Percentiles rank a stretch among this genome's conserved stretches.
These are phyloP conservation scores for Arxiozyma heterogenica DNA, from an alignment of 1,139 yeast genomes.

Conservation along the genomic window DNA sequence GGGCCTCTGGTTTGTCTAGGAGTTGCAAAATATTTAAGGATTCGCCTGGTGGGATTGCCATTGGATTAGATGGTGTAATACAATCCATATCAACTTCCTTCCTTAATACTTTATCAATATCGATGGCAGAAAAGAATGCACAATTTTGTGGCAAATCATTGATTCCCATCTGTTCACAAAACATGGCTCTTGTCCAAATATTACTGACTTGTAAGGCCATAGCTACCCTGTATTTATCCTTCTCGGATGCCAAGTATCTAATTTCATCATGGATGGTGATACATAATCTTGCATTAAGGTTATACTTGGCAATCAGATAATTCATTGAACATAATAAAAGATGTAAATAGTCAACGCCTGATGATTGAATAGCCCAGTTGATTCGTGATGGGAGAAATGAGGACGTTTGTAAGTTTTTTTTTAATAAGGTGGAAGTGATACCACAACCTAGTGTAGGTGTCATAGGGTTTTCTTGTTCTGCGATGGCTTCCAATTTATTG, in stretches of 20 bases:
- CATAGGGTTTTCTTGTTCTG: conserved; percentile 70
- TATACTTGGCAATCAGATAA: conserved; percentile 55
- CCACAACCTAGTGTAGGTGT: conserved; percentile 94
- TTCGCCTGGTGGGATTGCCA: conserved; percentile 71
- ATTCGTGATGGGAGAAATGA: conserved; percentile 80
- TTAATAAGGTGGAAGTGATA: conserved; percentile 74
- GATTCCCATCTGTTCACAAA: conserved; percentile 86
- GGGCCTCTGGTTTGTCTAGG: conserved; percentile 32
- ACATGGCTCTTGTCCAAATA: conserved; percentile 94
- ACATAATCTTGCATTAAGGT: conserved; percentile 67
- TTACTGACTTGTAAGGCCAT: conserved; percentile 81
- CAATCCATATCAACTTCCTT: conserved; percentile 87
- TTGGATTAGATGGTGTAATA: conserved; percentile 77
- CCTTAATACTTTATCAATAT: conserved; percentile 76
- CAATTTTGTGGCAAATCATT: conserved; percentile 86
- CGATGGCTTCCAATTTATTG: conserved; percentile 79
- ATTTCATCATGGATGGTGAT: conserved; percentile 95
- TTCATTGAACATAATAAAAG: conserved; percentile 81
- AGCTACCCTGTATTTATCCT: conserved; percentile 68
- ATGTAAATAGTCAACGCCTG: conserved; percentile 95
- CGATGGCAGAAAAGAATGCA: conserved; percentile 93
- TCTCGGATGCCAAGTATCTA: conserved; percentile 65
- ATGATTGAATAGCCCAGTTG: conserved; percentile 97
- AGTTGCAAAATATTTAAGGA: conserved; percentile 53
- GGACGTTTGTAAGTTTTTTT: conserved; percentile 54